Base-by-base conservation (phyloP, 345 rosid species). In the Populus deltoides region DNA sequence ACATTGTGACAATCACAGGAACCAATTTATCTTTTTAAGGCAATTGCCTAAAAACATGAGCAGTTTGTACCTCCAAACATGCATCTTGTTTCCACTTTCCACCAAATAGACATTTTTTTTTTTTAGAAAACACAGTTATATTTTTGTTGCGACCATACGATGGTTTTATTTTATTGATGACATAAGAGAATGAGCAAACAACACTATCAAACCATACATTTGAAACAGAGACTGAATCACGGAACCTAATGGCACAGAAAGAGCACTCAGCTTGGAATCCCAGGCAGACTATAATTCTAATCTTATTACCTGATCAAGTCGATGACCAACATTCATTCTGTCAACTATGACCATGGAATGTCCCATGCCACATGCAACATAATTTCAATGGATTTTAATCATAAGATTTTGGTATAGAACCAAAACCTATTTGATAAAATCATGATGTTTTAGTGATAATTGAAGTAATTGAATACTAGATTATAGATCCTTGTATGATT, bases 261-360 rank as follows among this genome's bases (percentile, higher is more conserved):
- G 25, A 71, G 47, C 16, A 79, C 20, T 59, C 13, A 18, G 31
- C 33, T 24, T 43, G 33, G 31, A 75, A 57, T 38, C 17, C 17
- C 43, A 18, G 51, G 27, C n/a, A 59, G 29, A 59, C 65, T 8
- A 59, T 47, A 16, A 9, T 24, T 29, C 10, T 41, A 35, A 61
- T 25, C 41, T 45, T 72, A 70, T 79, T 86, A 92, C 99, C 99
- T 93, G 91, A 74, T 91, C 98, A 76, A 96, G 97, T 51, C 87
- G 85, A 67, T 96, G 95, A 68, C 85, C 83, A 9, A 85, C 77
- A 81, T 89, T 84, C 71, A 88, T 80, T 86, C 98, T 87, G 78
- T 93, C 97, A 78, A 96, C 92, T 67, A 96, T 85, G 79, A 91
- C 91, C 98, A 92, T 82, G 53, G 99, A 96, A 84, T 90, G 98